These are phyloP conservation scores for Eucalyptus sp. DNA, from an alignment of 345 rosid genomes.

Conservation along the genomic window DNA sequence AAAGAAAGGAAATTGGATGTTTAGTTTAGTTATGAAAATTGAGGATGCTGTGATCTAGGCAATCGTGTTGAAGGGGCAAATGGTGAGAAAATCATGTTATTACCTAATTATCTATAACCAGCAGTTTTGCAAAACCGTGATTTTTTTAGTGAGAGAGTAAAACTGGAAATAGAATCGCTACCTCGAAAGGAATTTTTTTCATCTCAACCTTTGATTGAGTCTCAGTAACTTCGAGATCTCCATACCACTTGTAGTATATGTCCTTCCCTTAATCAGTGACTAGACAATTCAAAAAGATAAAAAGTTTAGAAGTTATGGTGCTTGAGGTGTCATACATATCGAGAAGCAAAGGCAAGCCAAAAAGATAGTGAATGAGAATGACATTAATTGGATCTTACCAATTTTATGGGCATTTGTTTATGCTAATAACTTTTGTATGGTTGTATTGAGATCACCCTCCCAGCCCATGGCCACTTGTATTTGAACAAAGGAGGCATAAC, in stretches of 20 bases:
- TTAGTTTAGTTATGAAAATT: not conserved
- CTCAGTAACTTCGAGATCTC: accelerated
- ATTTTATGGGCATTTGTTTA: not conserved
- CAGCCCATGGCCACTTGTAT: accelerated
- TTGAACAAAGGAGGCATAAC: accelerated
- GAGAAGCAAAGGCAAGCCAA: accelerated
- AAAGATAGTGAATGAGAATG: not conserved
- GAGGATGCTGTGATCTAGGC: not conserved
- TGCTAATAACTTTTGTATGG: not conserved
- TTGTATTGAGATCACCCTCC: not conserved
- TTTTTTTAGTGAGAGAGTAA: not conserved
- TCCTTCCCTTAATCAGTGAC: not conserved
- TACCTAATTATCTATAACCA: not conserved
- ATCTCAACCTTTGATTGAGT: not conserved
- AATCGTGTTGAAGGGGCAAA: not conserved
- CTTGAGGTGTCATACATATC: accelerated
- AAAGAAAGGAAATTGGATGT: not conserved
- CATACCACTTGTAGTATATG: accelerated
- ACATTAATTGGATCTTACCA: not conserved
- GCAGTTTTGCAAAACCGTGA: not conserved
- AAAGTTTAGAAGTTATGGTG: accelerated
- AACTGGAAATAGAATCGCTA: not conserved
- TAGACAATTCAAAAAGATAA: accelerated
- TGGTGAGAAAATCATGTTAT: not conserved
- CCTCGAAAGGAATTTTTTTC: accelerated